Percentiles rank a stretch among this genome's conserved stretches.
phyloP scores from a whole-genome alignment of 2,329 filamentous ascomycete species.

The Tetracladium maxilliforme region DNA sequence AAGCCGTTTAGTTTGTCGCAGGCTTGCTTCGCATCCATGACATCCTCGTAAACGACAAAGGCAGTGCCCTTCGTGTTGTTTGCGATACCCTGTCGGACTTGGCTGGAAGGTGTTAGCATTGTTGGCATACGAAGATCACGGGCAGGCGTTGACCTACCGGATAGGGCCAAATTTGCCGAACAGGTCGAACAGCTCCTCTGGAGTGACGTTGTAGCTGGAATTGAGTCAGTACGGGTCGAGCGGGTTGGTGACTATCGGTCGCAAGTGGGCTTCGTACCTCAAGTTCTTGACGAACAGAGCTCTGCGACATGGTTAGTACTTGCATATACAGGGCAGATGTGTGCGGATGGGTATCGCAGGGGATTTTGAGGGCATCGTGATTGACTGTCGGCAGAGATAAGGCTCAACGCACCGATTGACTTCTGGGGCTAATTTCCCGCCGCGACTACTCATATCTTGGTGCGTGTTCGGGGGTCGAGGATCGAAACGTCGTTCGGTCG shows the following conservation, averaged over 20 bases:
- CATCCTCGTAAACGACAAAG: conserved; percentile 99
- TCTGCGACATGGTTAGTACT: conserved; percentile 30
- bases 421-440: conserved; percentile 96
- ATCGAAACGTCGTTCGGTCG: conserved; percentile 1
- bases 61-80: conserved; percentile 96
- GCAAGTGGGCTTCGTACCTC: conserved; percentile 43
- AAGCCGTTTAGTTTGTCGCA: conserved; percentile 99
- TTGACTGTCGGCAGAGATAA: conserved; percentile 6
- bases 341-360: conserved; percentile 3
- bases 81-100: conserved; percentile 96
- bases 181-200: conserved; percentile 95
- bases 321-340: conserved; percentile 4
- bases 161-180: conserved; percentile 96
- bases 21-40: conserved; percentile 95
- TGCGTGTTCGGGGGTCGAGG: conserved; percentile 1
- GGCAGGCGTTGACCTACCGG: conserved; percentile 46
- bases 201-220: conserved; percentile 94
- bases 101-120: conserved; percentile 36
- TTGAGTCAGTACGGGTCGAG: conserved; percentile 17
- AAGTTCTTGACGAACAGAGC: conserved; percentile 99
- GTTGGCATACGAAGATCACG: conserved; percentile 8
- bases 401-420: conserved; percentile 72
- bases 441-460: conserved; percentile 89
- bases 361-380: conserved; percentile 1
- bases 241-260: conserved; percentile 4